Conservation (phyloP, 441 rosid species). For the Erodium moschatum region DNA sequence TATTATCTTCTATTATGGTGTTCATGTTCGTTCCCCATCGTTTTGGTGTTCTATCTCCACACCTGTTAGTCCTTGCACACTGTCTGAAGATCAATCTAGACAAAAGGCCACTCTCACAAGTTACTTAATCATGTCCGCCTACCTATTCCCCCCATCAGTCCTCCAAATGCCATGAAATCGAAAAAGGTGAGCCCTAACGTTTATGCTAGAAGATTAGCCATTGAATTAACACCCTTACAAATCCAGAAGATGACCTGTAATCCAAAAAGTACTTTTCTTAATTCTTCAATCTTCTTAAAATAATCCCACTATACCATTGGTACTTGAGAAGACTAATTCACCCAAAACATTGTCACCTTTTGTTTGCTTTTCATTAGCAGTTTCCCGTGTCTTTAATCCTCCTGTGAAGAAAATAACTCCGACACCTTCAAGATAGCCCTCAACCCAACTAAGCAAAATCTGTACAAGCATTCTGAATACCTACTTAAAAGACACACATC, state of each 20-base stretch:
- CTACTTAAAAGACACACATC: neutral
- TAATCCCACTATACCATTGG: neutral
- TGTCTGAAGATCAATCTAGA: neutral
- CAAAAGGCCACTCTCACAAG: neutral
- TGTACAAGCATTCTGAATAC: neutral
- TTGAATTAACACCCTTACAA: neutral
- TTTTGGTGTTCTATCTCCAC: conserved; percentile 4
- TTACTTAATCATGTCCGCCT: neutral
- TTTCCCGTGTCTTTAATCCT: neutral
- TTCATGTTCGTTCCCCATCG: neutral
- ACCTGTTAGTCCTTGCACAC: neutral
- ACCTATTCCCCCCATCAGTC: neutral
- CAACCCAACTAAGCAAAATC: neutral
- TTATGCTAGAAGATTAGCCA: neutral
- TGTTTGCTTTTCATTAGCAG: neutral
- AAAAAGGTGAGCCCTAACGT: neutral
- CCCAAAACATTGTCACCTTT: neutral
- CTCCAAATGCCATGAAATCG: neutral
- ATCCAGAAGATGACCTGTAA: neutral
- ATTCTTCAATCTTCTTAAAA: neutral
- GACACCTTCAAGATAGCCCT: neutral
- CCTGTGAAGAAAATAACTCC: neutral
- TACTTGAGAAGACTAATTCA: neutral
- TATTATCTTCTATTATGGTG: neutral
- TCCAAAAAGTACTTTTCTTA: neutral